These are phyloP conservation scores for Myxozyma monticola DNA, from an alignment of 805 yeast species.

Conservation along the genomic window DNA sequence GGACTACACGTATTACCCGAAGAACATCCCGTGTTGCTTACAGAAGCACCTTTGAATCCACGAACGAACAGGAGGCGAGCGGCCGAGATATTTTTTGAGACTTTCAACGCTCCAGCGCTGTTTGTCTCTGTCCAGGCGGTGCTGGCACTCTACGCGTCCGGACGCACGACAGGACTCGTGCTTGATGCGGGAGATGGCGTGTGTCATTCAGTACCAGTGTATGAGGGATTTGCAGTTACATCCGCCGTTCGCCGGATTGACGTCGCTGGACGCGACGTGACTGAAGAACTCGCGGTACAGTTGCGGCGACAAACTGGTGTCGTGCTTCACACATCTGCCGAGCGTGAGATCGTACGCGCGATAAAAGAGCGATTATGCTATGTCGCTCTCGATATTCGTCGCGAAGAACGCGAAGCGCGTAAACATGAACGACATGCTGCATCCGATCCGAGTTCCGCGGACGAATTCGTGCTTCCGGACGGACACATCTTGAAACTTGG, in stretches of 20 bases:
- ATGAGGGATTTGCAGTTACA: conserved; percentile 80
- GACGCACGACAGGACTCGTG: conserved; percentile 87
- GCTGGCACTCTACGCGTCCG: conserved; percentile 79
- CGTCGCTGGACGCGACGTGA: conserved; percentile 83
- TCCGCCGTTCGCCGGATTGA: conserved; percentile 72
- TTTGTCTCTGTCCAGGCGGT: conserved; percentile 75
- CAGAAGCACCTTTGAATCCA: conserved; percentile 88
- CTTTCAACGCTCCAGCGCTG: conserved; percentile 73
- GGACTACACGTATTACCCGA: conserved; percentile 61
- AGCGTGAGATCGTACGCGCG: conserved; percentile 73
- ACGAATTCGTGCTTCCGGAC: conserved; percentile 70
- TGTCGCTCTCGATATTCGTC: conserved; percentile 56
- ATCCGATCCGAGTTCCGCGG: conserved; percentile 28
- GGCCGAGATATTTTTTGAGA: conserved; percentile 69
- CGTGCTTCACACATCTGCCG: conserved; percentile 67
- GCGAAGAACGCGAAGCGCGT: conserved; percentile 55
- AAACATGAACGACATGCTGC: conserved; percentile 26
- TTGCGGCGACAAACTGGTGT: conserved; percentile 68
- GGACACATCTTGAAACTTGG: conserved; percentile 70
- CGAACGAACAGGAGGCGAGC: conserved; percentile 56
- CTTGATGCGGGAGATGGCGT: conserved; percentile 95
- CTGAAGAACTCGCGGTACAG: conserved; percentile 68
- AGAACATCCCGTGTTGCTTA: conserved; percentile 75
- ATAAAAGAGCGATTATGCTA: conserved; percentile 77
- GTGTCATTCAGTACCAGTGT: conserved; percentile 82